Conservation (phyloP, 108 stramenopile species). For the Chaetoceros muelleri region DNA sequence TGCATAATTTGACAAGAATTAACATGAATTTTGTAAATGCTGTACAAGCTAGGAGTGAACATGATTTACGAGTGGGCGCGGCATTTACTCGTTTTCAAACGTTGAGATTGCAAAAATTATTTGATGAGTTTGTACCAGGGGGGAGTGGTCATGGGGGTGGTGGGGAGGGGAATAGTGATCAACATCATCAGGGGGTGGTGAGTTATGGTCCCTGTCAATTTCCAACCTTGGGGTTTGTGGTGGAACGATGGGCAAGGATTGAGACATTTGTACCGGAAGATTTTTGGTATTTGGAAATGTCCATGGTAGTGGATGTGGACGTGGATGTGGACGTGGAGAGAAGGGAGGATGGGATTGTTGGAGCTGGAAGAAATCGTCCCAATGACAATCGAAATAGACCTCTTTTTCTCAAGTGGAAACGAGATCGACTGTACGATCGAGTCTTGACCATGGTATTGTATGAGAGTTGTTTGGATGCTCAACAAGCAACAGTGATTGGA, state of each 20-base stretch:
- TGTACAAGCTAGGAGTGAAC: conserved; percentile 85
- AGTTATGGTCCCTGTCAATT: conserved; percentile 99
- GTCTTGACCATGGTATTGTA: conserved; percentile 54
- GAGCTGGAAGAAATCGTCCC: conserved; percentile 4
- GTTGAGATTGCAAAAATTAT: conserved; percentile 82
- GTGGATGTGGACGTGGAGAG: background rate
- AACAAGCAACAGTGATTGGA: conserved; percentile 57
- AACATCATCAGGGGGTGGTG: conserved; percentile 50
- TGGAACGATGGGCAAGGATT: conserved; percentile 91
- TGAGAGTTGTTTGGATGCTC: conserved; percentile 80
- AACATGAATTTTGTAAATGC: conserved; percentile 71
- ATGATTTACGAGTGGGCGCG: conserved; percentile 93
- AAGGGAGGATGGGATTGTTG: conserved; percentile 28
- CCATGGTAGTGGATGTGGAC: conserved; percentile 15
- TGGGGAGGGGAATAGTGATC: too few relatives aligned
- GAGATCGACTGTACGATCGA: conserved; percentile 84
- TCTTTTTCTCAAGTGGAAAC: conserved; percentile 79
- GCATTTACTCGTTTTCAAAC: conserved; percentile 98
- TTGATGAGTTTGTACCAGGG: conserved; percentile 47
- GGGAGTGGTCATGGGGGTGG: too few relatives aligned
- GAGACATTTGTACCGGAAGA: conserved; percentile 87
- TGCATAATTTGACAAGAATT: conserved; percentile 54
- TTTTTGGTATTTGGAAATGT: conserved; percentile 88
- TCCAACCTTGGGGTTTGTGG: conserved; percentile 99
- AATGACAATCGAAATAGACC: conserved; percentile 6